Percentiles rank a stretch among this genome's conserved stretches.
These are phyloP conservation scores for Periconia sp. DNA, from an alignment of 2,329 filamentous ascomycete species.

Conservation along the genomic window DNA sequence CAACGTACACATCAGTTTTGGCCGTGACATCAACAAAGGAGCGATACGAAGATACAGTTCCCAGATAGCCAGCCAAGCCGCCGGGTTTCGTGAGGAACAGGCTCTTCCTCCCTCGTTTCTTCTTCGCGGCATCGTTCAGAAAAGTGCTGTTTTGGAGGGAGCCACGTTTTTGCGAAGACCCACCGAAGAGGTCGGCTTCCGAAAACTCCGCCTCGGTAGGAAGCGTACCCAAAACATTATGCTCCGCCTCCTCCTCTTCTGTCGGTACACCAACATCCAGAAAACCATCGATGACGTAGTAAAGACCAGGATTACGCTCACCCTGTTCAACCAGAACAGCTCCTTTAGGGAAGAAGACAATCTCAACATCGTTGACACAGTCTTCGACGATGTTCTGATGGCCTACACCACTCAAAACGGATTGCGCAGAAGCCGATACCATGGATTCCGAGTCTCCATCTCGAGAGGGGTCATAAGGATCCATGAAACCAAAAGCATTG, in stretches of 20 bases:
- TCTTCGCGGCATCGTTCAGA: slow-evolving; percentile 36
- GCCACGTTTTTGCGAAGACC: slow-evolving; percentile 24
- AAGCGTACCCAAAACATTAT: slow-evolving; percentile 48
- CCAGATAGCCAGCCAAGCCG: slow-evolving; percentile 89
- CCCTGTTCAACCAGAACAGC: slow-evolving; percentile 95
- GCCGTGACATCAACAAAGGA: slow-evolving; percentile 97
- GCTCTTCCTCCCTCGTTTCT: slow-evolving; percentile 64
- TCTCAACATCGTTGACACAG: slow-evolving; percentile 88
- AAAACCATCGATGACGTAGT: slow-evolving; percentile 97
- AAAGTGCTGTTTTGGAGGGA: slow-evolving; percentile 25
- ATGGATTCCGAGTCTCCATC: slow-evolving; percentile 89
- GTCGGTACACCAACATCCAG: slow-evolving; percentile 87
- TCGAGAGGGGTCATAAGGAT: slow-evolving; percentile 72
- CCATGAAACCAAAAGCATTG: slow-evolving; percentile 91
- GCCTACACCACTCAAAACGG: slow-evolving; percentile 57
- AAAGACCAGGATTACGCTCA: slow-evolving; percentile 92
- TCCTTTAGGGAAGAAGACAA: slow-evolving; percentile 94
- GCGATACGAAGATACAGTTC: slow-evolving; percentile 89
- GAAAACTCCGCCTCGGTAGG: slow-evolving; percentile 36
- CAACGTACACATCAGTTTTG: slow-evolving; percentile 97
- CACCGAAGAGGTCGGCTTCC: slow-evolving; percentile 39
- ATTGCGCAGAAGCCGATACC: slow-evolving; percentile 54
- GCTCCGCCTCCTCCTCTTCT: slow-evolving; percentile 58
- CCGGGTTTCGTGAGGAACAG: slow-evolving; percentile 93
- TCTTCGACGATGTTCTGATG: slow-evolving; percentile 73